These are phyloP conservation scores for Fusarium heterosporum DNA, from an alignment of 2,329 filamentous ascomycete species.

Conservation along the genomic window DNA sequence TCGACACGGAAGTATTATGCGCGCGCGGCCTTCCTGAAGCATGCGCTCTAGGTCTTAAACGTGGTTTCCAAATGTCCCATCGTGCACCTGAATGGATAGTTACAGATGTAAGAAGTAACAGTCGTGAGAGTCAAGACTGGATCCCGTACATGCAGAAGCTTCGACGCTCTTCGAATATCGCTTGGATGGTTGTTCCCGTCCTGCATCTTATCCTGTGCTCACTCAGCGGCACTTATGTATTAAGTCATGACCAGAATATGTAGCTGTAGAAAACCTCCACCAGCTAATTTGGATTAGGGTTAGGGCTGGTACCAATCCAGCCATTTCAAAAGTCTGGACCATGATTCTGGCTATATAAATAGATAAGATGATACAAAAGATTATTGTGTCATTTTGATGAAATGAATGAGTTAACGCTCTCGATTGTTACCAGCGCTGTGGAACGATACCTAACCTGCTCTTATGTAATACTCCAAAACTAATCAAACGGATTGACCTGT, in stretches of 20 bases:
- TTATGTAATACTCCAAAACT: neutral
- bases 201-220: no score
- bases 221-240: no score
- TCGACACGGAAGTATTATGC: neutral
- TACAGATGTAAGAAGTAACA: neutral
- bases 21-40: neutral
- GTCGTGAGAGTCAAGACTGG: neutral
- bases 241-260: neutral
- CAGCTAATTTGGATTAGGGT: neutral
- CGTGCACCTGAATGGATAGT: neutral
- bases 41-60: neutral
- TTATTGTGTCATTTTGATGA: neutral
- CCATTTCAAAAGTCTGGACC: neutral
- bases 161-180: neutral
- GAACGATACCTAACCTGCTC: slow-evolving; percentile 3
- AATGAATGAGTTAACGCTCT: slow-evolving; percentile 2
- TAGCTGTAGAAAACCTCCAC: neutral
- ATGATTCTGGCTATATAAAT: neutral
- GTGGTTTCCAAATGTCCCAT: neutral
- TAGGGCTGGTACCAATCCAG: neutral
- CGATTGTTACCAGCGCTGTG: neutral
- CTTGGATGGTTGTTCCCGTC: neutral
- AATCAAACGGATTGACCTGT: slow-evolving; percentile 1
- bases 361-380: neutral
- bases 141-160: neutral